Evolutionary conservation across 177 flowering plant species (phyloP), one percentile per base, ranked within the genome.

Genomic region (Tripterygium wilfordii): DNA sequence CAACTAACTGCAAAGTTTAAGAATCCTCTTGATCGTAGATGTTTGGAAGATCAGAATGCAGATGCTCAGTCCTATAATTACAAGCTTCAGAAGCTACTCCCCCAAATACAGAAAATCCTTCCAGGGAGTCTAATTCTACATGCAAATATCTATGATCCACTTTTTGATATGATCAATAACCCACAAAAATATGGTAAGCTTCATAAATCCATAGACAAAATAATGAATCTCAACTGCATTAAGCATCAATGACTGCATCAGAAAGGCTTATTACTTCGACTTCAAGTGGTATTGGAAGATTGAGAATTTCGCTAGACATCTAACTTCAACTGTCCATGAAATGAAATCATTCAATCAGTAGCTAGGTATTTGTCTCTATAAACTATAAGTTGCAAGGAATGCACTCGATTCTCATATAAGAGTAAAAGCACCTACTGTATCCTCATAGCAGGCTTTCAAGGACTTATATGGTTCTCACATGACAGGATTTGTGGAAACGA

Each of bases 141-240:
- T 10, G 57, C 52, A 1, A 58, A 69, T 25, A 24, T 60, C 2
- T 73, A 65, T 16, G 48, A 29, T 3, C 57, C 63, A 2, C 2
- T 60, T 8, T 17, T 51, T 2, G 78, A 82, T 64, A 60, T 79
- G 68, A 41, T 82, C 45, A 53, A 54, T 10, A 26, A 66, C 27
- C 75, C 85, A 9, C 14, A 31, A 23, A 66, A 71, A 10, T 75
- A 77, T 29, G 82, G 85, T 73, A 53, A 63, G 58, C 13, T 22
- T 2, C 6, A 23, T n/a, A n/a, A n/a, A n/a, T n/a, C n/a, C n/a
- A n/a, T n/a, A n/a, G n/a, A n/a, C n/a, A n/a, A n/a, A n/a, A n/a
- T n/a, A n/a, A n/a, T n/a, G n/a, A n/a, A n/a, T n/a, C n/a, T n/a
- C n/a, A n/a, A n/a, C n/a, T n/a, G n/a, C n/a, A n/a, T n/a, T n/a